Evolutionary conservation across 1,284 basidiomycete genomes (phyloP).

Genomic region (Ustilago shanxiensis): DNA sequence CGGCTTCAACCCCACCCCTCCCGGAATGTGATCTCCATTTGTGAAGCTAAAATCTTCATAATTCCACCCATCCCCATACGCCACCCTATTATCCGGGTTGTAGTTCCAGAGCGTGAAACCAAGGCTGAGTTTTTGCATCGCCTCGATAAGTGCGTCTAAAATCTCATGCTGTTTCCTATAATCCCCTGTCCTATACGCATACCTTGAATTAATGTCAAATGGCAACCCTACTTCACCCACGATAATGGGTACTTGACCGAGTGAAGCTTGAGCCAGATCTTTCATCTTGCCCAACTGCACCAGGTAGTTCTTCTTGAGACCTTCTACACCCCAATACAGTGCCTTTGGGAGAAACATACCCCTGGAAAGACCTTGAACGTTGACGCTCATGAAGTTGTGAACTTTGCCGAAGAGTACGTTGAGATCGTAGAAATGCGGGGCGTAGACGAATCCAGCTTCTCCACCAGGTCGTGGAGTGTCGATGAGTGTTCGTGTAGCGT

Average conservation of each 20-base stretch:
- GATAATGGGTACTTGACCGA: constrained; percentile 61
- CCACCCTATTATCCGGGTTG: constrained; percentile 86
- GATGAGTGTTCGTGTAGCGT: constrained; percentile 46
- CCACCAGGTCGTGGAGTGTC: constrained; percentile 51
- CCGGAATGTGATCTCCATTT: constrained; percentile 79
- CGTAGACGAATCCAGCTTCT: constrained; percentile 52
- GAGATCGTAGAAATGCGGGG: constrained; percentile 69
- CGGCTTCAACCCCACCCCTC: constrained; percentile 27
- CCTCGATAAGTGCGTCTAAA: constrained; percentile 68
- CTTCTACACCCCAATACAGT: constrained; percentile 61
- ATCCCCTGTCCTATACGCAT: constrained; percentile 74
- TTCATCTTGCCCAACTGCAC: constrained; percentile 52
- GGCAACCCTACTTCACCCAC: constrained; percentile 68
- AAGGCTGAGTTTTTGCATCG: constrained; percentile 65
- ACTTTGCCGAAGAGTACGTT: constrained; percentile 67
- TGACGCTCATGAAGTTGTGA: constrained; percentile 60
- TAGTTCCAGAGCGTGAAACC: constrained; percentile 84
- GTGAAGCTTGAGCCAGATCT: constrained; percentile 38
- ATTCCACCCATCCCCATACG: constrained; percentile 90
- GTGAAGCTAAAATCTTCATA: constrained; percentile 78
- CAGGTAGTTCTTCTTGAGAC: constrained; percentile 55
- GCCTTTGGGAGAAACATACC: constrained; percentile 63
- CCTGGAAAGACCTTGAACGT: constrained; percentile 65
- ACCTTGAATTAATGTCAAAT: constrained; percentile 63
- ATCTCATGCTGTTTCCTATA: constrained; percentile 73